These are phyloP conservation scores for Colletotrichum karsti DNA, from an alignment of 2,329 filamentous ascomycete genomes.

Conservation along the genomic window DNA sequence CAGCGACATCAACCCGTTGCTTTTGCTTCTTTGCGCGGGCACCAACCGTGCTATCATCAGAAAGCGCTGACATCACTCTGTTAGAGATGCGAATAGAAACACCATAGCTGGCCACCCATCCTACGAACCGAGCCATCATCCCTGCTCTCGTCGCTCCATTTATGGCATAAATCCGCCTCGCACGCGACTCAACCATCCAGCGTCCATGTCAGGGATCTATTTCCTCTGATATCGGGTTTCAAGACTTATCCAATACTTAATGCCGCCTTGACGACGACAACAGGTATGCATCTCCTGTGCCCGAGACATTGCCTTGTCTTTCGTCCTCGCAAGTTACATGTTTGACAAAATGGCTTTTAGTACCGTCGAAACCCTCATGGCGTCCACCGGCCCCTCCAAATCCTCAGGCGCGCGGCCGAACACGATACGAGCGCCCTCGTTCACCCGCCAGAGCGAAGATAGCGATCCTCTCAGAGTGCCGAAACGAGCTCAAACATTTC, in stretches of 20 bases:
- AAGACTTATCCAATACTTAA: constrained; percentile 23
- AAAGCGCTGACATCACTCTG: constrained; percentile 4
- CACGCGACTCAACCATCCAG: constrained; percentile 21
- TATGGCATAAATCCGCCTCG: constrained; percentile 26
- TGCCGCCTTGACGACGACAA: constrained; percentile 19
- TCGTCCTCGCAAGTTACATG: background rate
- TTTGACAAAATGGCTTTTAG: constrained; percentile 27
- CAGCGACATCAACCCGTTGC: constrained; percentile 1
- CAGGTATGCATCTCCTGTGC: background rate
- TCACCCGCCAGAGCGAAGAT: constrained; percentile 38
- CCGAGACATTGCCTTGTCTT: background rate
- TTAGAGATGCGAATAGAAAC: constrained; percentile 25
- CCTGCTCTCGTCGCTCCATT: constrained; percentile 20
- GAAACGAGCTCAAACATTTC: constrained; percentile 58
- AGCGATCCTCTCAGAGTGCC: constrained; percentile 41
- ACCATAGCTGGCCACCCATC: constrained; percentile 23
- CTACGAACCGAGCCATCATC: constrained; percentile 18
- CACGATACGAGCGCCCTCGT: constrained; percentile 40
- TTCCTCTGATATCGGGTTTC: constrained; percentile 29
- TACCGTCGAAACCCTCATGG: constrained; percentile 38
- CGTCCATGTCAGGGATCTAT: constrained; percentile 22
- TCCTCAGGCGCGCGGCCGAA: constrained; percentile 39
- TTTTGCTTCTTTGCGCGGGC: constrained; percentile 5
- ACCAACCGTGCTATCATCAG: constrained; percentile 3
- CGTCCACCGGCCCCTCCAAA: constrained; percentile 39